Base-by-base conservation (phyloP, 192 early-diverging fungal genomes). In the Lobosporangium transversale region DNA sequence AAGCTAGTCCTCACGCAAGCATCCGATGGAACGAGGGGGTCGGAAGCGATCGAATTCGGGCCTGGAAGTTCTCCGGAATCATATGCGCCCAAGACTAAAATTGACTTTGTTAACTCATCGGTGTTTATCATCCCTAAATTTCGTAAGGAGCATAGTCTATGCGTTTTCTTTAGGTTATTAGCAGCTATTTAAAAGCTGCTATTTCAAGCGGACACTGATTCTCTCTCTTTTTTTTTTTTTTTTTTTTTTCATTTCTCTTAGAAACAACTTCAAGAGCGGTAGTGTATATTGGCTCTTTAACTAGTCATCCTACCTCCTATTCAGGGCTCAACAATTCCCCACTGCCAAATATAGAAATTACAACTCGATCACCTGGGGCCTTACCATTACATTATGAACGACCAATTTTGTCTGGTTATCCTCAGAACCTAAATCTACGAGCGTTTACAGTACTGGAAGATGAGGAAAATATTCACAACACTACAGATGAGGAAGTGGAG, bases 401-500 rank as follows among this genome's bases (percentile, higher is more conserved):
- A 3, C 62, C 73, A 40, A 52, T 64, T 7, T 62, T 69, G 3
- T 66, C 68, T 42, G 69, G 66, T 5, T 54, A 69, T 42, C 79
- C 79, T 12, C 68, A 62, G 15, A 68, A 69, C 1, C 69, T 81
- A 26, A 84, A 79, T 31, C 62, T 83, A n/a, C 73, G 67, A 43
- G 66, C 83, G 3, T 82, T 79, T 35, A 54, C 68, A 0, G 67
- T 74, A 9, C 45, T 85, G 45, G 68, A 85, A 29, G 64, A 62
- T 0, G 87, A 86, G 36, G 83, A 88, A 45, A 81, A 85, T 18
- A 57, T 84, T 2, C 79, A 82, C 58, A 69, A 79, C 32, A 69
- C 80, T 15, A 71, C 66, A 29, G 90, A 82, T 68, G 87, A 89
- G 51, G 85, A 84, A 33, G 85, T 86, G 36, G 82, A 82, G 1